A percentile compares a stretch with the other conserved stretches of the same genome.
These are phyloP conservation scores for Fusarium burgessii DNA, from an alignment of 2,329 filamentous ascomycete genomes.

Conservation along the genomic window DNA sequence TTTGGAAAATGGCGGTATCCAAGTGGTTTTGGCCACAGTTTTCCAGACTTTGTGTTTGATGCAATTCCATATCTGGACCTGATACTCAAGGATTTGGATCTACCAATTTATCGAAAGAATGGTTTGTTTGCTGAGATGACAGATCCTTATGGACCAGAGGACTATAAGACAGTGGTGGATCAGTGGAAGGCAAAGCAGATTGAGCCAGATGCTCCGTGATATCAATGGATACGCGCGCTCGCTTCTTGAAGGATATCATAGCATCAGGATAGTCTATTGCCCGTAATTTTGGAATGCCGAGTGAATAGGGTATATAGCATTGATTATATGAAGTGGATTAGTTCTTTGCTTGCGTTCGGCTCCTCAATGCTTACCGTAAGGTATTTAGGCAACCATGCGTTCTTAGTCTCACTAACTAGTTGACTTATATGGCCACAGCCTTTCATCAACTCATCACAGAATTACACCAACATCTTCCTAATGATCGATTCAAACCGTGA, in stretches of 20 bases:
- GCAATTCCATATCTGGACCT: conserved; percentile 78
- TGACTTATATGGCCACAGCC: not conserved
- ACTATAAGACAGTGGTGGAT: conserved; percentile 65
- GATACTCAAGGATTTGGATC: conserved; percentile 73
- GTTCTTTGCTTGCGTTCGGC: not conserved
- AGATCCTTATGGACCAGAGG: conserved; percentile 68
- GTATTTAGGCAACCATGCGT: conserved; percentile 26
- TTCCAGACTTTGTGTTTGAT: conserved; percentile 82
- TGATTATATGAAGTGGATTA: not conserved
- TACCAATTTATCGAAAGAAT: conserved; percentile 68
- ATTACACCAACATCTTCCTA: not conserved
- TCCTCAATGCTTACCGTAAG: conserved; percentile 10
- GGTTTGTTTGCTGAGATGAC: conserved; percentile 64
- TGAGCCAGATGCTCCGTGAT: not conserved
- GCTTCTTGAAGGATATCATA: not conserved
- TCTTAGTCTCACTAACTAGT: not conserved
- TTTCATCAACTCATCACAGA: not conserved
- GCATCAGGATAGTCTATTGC: not conserved
- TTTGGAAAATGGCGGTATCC: conserved; percentile 79
- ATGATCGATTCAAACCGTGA: too few species aligned
- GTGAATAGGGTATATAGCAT: not conserved
- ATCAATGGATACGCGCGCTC: not conserved
- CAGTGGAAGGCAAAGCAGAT: conserved; percentile 60
- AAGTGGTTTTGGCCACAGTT: conserved; percentile 70
- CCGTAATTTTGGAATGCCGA: not conserved